Conservation (phyloP, 139 green algal genomes). For the Marvania coccoides region DNA sequence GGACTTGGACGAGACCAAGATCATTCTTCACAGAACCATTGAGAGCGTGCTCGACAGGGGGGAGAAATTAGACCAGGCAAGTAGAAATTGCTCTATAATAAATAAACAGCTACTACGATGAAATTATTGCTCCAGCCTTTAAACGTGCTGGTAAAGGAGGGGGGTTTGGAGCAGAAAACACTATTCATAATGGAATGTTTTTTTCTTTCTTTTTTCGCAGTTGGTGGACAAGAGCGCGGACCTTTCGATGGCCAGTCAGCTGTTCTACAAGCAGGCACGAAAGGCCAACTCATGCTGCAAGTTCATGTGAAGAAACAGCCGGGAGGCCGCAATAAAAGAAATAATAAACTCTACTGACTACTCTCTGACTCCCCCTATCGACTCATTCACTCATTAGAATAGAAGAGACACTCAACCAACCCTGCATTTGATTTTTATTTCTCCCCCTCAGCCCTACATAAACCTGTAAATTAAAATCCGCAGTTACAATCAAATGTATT, state of each 20-base stretch:
- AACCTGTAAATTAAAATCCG: no score
- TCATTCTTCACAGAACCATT: slow-evolving; percentile 96
- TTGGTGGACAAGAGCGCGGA: slow-evolving; percentile 95
- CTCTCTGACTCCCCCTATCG: not conserved
- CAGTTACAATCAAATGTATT: no score
- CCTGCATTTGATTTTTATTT: no score
- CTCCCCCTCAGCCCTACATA: no score
- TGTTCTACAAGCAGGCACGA: slow-evolving; percentile 90
- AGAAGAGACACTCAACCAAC: no score
- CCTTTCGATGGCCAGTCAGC: slow-evolving; percentile 91
- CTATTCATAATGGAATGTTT: not conserved
- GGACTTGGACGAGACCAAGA: slow-evolving; percentile 91
- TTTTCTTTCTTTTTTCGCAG: slow-evolving; percentile 14
- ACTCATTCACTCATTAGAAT: not conserved
- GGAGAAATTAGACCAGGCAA: slow-evolving; percentile 88
- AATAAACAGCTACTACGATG: not conserved
- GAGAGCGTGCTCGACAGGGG: slow-evolving; percentile 92
- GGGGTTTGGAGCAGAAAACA: no score
- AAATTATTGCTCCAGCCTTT: no score
- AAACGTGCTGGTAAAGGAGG: no score
- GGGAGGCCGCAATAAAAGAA: not conserved
- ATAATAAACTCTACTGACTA: not conserved
- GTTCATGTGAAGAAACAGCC: slow-evolving; percentile 67
- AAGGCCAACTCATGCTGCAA: slow-evolving; percentile 85
- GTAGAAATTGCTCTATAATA: not conserved